Evolutionary conservation across 108 stramenopile species (phyloP).

Genomic region (Skeletonema tropicum): DNA sequence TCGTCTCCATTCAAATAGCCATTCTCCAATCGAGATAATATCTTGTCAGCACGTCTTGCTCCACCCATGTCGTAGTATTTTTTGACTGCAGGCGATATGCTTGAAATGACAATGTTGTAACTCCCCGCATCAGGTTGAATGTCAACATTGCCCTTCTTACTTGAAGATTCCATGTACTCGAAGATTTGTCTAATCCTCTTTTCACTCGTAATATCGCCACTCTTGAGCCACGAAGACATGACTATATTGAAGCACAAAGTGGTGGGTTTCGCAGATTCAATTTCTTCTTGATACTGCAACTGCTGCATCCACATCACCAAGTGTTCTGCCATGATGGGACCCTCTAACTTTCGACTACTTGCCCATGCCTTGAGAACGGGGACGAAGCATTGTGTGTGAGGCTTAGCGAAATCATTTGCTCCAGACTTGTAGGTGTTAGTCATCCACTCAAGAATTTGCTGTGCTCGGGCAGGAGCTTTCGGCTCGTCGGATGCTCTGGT

Average conservation of each 20-base stretch:
- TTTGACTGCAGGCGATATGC: conserved; percentile 42
- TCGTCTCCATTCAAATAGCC: conserved; percentile 43
- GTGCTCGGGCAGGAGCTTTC: conserved; percentile 35
- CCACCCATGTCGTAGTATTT: conserved; percentile 30
- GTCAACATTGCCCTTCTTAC: conserved; percentile 20
- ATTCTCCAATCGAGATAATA: conserved; percentile 54
- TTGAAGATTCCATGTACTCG: conserved; percentile 56
- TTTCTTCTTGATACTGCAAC: conserved; percentile 33
- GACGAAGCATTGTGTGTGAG: conserved; percentile 67
- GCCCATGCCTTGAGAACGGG: conserved; percentile 72
- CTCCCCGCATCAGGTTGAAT: conserved; percentile 37
- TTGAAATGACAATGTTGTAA: conserved; percentile 53
- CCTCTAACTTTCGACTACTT: conserved; percentile 49
- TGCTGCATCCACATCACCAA: conserved; percentile 70
- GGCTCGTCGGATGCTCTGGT: conserved; percentile 45
- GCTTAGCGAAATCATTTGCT: conserved; percentile 54
- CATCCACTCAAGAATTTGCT: conserved; percentile 73
- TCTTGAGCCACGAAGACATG: conserved; percentile 63
- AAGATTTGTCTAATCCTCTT: conserved; percentile 57
- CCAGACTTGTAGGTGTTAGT: conserved; percentile 42
- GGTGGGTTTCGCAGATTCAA: conserved; percentile 50
- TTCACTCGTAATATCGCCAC: conserved; percentile 32
- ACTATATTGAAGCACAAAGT: conserved; percentile 66
- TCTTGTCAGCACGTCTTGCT: conserved; percentile 63
- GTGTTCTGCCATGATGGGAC: conserved; percentile 65